Evolutionary conservation across 345 rosid genomes (phyloP).

Genomic region (Arabis alpina): DNA sequence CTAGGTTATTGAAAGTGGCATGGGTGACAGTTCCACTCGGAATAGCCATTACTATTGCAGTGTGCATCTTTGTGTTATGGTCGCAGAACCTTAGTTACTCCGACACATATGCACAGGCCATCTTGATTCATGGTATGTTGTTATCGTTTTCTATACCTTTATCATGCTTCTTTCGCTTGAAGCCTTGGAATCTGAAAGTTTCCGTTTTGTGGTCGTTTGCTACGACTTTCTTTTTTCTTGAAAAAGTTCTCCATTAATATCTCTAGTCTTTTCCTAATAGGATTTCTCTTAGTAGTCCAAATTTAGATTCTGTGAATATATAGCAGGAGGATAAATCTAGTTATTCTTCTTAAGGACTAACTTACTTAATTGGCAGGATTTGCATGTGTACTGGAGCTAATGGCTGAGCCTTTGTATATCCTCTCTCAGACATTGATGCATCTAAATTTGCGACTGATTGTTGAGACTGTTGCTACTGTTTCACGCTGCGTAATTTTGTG

Average conservation of each 20-base stretch:
- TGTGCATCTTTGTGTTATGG: constrained; percentile 66
- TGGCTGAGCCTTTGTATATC: constrained; percentile 91
- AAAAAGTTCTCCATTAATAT: neutral
- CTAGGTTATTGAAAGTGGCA: constrained; percentile 73
- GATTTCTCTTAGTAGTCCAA: neutral
- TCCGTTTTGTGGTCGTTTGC: neutral
- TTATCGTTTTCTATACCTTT: constrained; percentile 6
- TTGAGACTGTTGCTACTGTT: constrained; percentile 83
- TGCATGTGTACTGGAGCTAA: constrained; percentile 86
- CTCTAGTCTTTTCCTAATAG: constrained; percentile 1
- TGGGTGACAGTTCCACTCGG: constrained; percentile 82
- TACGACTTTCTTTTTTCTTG: neutral
- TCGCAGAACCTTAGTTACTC: constrained; percentile 74
- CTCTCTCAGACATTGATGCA: constrained; percentile 82
- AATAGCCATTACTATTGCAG: constrained; percentile 59
- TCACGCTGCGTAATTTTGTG: constrained; percentile 76
- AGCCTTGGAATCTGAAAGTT: constrained; percentile 9
- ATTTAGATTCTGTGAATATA: constrained; percentile 3
- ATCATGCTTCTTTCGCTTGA: constrained; percentile 13
- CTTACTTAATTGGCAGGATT: constrained; percentile 53
- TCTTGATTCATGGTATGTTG: constrained; percentile 77
- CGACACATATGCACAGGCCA: constrained; percentile 72
- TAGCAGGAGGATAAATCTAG: neutral
- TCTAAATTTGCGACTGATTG: constrained; percentile 70
- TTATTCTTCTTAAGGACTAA: constrained; percentile 12